phyloP scores from a whole-genome alignment of 2,329 filamentous ascomycete species.

The Ambrosiella beaveri region DNA sequence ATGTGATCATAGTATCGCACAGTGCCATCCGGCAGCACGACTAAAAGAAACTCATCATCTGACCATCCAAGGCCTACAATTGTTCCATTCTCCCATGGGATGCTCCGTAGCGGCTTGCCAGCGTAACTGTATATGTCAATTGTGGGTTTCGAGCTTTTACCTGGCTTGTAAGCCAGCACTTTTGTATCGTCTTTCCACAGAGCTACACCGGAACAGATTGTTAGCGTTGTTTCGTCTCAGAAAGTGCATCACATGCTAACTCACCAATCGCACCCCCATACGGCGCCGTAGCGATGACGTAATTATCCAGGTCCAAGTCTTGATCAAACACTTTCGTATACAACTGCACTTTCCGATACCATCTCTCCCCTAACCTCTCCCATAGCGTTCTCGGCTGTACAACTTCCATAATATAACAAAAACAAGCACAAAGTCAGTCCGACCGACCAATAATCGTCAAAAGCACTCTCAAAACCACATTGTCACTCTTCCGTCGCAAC shows the following conservation, averaged over 20 bases:
- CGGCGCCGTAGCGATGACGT: slow-evolving; percentile 76
- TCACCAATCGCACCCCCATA: slow-evolving; percentile 87
- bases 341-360: slow-evolving; percentile 86
- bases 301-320: slow-evolving; percentile 88
- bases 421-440: background rate
- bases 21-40: slow-evolving; percentile 75
- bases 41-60: slow-evolving; percentile 79
- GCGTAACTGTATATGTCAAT: slow-evolving; percentile 93
- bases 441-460: background rate
- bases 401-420: slow-evolving; percentile 31
- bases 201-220: slow-evolving; percentile 32
- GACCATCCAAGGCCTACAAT: slow-evolving; percentile 91
- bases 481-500: no score
- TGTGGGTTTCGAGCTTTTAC: slow-evolving; percentile 55
- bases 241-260: slow-evolving; percentile 15
- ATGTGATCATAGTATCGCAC: slow-evolving; percentile 88
- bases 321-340: slow-evolving; percentile 89
- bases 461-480: background rate
- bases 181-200: slow-evolving; percentile 80
- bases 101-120: slow-evolving; percentile 69
- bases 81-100: slow-evolving; percentile 79
- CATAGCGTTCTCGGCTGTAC: slow-evolving; percentile 67
- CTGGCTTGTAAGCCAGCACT: slow-evolving; percentile 58
- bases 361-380: slow-evolving; percentile 83
- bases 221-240: background rate